Percentiles rank a stretch among this genome's conserved stretches.
Conservation (phyloP, 176 grass and related monocot genomes). For the Lolium multiflorum region DNA sequence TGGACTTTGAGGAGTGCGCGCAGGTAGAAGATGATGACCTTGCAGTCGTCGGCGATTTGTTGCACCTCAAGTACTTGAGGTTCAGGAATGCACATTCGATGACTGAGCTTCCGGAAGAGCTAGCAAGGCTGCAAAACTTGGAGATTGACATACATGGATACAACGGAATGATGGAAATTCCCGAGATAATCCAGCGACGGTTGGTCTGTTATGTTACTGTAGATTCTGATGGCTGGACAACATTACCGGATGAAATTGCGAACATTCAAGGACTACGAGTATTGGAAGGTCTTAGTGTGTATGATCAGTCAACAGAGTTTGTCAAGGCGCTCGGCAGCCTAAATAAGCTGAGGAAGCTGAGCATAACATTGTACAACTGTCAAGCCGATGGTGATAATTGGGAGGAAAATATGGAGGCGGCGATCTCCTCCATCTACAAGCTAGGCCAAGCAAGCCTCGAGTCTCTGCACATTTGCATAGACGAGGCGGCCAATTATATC, state of each 20-base stretch:
- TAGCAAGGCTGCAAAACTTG: background rate
- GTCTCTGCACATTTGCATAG: background rate
- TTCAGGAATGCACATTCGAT: background rate
- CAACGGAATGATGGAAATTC: background rate
- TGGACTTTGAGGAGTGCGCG: constrained; percentile 15
- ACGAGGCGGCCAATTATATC: no score
- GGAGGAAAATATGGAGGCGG: background rate
- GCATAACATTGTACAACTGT: background rate
- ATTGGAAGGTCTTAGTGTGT: background rate
- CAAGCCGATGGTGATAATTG: background rate
- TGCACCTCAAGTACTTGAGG: constrained; percentile 16
- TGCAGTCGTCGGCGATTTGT: background rate
- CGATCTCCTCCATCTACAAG: background rate
- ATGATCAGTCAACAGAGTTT: background rate
- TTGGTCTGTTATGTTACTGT: background rate
- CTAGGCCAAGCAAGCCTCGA: background rate
- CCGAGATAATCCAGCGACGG: background rate
- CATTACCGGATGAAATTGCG: background rate
- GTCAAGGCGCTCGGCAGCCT: background rate
- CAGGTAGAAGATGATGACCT: constrained; percentile 22
- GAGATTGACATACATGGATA: constrained; percentile 11
- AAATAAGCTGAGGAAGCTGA: background rate
- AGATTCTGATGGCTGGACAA: background rate
- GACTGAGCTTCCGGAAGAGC: background rate
- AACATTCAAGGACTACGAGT: background rate